Evolutionary conservation across 345 rosid genomes (phyloP), one percentile per base, ranked within the genome.

Genomic region (Kernera saxatilis): DNA sequence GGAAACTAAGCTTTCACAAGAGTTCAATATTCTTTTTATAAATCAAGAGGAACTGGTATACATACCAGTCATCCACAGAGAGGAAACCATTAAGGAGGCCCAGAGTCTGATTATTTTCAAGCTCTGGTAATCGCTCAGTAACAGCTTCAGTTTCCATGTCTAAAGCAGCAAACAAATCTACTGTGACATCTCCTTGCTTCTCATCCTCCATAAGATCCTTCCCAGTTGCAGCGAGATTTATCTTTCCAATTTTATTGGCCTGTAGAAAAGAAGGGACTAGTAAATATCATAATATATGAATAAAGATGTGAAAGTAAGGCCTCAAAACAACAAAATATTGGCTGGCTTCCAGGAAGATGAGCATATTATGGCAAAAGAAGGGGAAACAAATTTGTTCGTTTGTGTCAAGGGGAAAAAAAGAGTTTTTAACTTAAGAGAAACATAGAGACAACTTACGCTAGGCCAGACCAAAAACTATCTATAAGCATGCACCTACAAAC

Each of bases 201-300:
- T 95, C 99, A 36, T 95, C 99, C 66, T 95, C 99, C 98, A 94
- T 91, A 71, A 95, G 93, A 84, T 95, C 99, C 83, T 90, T 95
- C 72, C 99, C 99, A 41, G 89, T 92, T 41, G 99, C 99, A 80
- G 99, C 99, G 57, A 95, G 93, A 79, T 95, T 95, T 83, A 95
- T 92, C 79, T 82, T 92, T 44, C 99, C 99, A 69, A 95, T 92
- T 82, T 90, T 95, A 78, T 90, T 88, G 71, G 99, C 99, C 99
- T 92, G 79, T 73, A 78, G 10, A 76, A 43, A 37, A 35, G 41
- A 26, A 69, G 12, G 40, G 41, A 26, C 27, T 53, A 19, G 29
- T 54, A 69, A 25, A 54, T 29, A 37, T 63, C 53, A 48, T 22
- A 48, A 46, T 23, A 19, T 48, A 66, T 37, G 36, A 26, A 29